Base-by-base conservation (phyloP, 495 filamentous ascomycete species). In the Xanthoparmelia taractica region DNA sequence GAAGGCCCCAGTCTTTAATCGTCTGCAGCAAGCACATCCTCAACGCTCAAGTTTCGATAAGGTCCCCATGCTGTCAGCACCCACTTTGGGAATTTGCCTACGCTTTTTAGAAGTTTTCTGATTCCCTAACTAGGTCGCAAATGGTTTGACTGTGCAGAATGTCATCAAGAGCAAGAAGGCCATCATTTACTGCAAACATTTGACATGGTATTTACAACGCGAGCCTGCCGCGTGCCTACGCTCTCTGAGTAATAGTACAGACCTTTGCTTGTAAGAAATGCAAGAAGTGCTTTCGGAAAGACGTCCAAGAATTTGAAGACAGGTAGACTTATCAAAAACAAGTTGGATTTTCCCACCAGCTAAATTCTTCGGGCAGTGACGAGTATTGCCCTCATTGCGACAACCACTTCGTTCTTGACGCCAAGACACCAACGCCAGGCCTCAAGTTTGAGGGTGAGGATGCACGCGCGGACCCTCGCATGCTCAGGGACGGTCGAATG, bases 331-430 rank as follows among this genome's bases (percentile, higher is more conserved):
- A 38, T 15, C 12, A 62, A 48, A 25, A 23, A 17, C 20, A 48
- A 65, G 48, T 58, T 4, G 48, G 11, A 5, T 57, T 31, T 23
- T 18, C 8, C 13, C 20, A 18, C n/a, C n/a, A 20, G 40, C 52
- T 63, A 37, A 52, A 55, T 8, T 17, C n/a, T 37, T n/a, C 54
- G 45, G 61, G 33, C 65, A 90, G 90, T 73, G 95, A 98, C 79
- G 95, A 98, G 75, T 97, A 96, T 78, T 97, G 94, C 77, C 95
- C 94, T n/a, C 89, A 96, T 77, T 98, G 94, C 79, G 94, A 98
- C 74, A 98, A 98, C 74, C 94, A 97, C 75, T 98, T 91, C 71
- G 87, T 97, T 29, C 76, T 97, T 63, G 92, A 97, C 23, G 94
- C 94, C 31, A 71, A 87, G 62, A 89, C 86, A 27, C 89, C 94